phyloP scores from a whole-genome alignment of 2,329 filamentous ascomycete species.

The Apiospora koreana region DNA sequence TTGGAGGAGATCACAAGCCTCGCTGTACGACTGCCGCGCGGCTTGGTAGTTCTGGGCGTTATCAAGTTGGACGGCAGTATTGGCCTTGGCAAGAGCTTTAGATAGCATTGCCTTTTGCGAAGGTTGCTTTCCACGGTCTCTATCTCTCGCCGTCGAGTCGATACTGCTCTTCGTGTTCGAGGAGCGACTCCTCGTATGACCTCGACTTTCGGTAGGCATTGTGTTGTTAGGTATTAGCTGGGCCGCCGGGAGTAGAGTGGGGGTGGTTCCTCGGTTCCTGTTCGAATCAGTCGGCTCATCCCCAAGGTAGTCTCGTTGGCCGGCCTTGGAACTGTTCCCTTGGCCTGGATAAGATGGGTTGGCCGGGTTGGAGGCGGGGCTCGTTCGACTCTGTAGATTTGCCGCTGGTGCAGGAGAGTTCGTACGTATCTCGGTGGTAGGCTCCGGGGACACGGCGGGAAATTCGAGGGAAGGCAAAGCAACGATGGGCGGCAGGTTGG shows the following conservation, averaged over 20 bases:
- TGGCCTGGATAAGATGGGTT: conserved; percentile 24
- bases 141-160: conserved; percentile 33
- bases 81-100: conserved; percentile 92
- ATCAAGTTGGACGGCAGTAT: conserved; percentile 91
- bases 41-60: conserved; percentile 95
- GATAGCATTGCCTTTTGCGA: conserved; percentile 96
- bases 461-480: conserved; percentile 41
- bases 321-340: conserved; percentile 17
- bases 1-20: conserved; percentile 85
- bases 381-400: conserved; percentile 16
- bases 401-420: background rate
- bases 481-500: conserved; percentile 42
- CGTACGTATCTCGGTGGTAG: conserved; percentile 19
- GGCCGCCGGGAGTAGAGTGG: conserved; percentile 27
- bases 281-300: conserved; percentile 25
- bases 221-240: conserved; percentile 21
- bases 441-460: conserved; percentile 20
- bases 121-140: conserved; percentile 41
- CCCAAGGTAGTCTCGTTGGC: conserved; percentile 27
- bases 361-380: conserved; percentile 23
- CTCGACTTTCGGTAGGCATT: conserved; percentile 31
- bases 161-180: conserved; percentile 45
- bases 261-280: conserved; percentile 20
- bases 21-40: conserved; percentile 84
- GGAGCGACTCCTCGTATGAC: conserved; percentile 49